These are phyloP conservation scores for Petrea volubilis DNA, from an alignment of 257 asterid genomes.

Conservation along the genomic window DNA sequence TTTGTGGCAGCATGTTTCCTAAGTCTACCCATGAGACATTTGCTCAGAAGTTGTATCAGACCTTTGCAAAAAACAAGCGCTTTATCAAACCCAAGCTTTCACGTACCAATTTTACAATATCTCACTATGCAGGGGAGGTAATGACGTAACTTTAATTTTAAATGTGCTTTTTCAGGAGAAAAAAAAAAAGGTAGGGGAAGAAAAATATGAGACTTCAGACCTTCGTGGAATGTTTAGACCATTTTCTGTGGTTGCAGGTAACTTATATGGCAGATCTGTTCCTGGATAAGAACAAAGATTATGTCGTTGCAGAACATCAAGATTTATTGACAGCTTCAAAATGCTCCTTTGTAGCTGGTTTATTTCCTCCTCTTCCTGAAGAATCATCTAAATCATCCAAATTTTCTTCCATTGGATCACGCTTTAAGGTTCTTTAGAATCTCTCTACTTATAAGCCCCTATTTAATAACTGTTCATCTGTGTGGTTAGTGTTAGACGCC, in stretches of 20 bases:
- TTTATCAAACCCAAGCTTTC: slow-evolving; percentile 93
- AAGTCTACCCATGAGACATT: slow-evolving; percentile 91
- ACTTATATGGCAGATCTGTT: slow-evolving; percentile 79
- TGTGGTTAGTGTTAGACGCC: background rate
- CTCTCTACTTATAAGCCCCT: slow-evolving; percentile 5
- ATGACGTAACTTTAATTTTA: slow-evolving; percentile 14
- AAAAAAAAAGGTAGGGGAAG: background rate
- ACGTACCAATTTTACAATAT: slow-evolving; percentile 78
- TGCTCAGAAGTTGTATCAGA: slow-evolving; percentile 90
- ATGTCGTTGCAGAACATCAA: slow-evolving; percentile 94
- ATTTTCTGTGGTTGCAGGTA: slow-evolving; percentile 50
- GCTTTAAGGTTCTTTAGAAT: slow-evolving; percentile 64
- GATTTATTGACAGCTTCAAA: slow-evolving; percentile 78
- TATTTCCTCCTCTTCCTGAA: slow-evolving; percentile 82
- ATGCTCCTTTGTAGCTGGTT: slow-evolving; percentile 78
- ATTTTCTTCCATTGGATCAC: slow-evolving; percentile 93
- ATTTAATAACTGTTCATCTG: background rate
- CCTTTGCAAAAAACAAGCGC: slow-evolving; percentile 74
- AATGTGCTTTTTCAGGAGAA: background rate
- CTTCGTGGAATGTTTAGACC: background rate
- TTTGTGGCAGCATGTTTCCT: slow-evolving; percentile 81
- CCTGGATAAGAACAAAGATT: slow-evolving; percentile 91
- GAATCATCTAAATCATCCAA: slow-evolving; percentile 87
- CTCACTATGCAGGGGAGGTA: slow-evolving; percentile 98
- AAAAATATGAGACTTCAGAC: background rate